These are phyloP conservation scores for Tillandsia leiboldiana DNA, from an alignment of 176 grass and related monocot species.

Conservation along the genomic window DNA sequence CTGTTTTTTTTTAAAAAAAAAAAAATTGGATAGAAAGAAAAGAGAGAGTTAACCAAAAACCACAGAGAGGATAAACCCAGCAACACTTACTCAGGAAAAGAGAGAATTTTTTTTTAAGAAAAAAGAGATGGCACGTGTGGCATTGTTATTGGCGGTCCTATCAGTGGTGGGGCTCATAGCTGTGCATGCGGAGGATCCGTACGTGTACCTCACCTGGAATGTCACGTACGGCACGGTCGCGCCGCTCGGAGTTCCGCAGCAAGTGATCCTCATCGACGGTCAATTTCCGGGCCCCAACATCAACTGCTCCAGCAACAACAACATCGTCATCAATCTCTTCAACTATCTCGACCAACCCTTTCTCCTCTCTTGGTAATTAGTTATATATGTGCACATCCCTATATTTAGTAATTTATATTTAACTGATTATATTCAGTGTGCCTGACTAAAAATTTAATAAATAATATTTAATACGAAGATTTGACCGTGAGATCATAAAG, in stretches of 20 bases:
- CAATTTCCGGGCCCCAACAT: constrained; percentile 52
- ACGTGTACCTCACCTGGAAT: constrained; percentile 68
- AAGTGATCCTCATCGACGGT: constrained; percentile 66
- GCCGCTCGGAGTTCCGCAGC: constrained; percentile 33
- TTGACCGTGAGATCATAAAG: no score
- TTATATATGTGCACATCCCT: background rate
- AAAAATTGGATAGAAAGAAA: no score
- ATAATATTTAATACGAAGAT: no score
- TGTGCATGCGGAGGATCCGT: constrained; percentile 44
- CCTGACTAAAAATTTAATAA: background rate
- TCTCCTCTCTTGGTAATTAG: constrained; percentile 44
- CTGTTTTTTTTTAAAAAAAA: no score
- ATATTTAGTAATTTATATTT: background rate
- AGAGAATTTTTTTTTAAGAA: background rate
- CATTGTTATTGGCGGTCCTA: background rate
- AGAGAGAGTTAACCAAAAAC: no score
- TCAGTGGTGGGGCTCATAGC: background rate
- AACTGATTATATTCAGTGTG: background rate
- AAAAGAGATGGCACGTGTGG: background rate
- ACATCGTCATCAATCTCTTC: constrained; percentile 65
- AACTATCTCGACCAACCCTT: constrained; percentile 67
- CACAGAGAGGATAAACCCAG: no score
- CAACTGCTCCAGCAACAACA: constrained; percentile 79
- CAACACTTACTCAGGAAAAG: no score
- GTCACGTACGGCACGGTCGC: constrained; percentile 60